These are phyloP conservation scores for Colletotrichum sp. DNA, from an alignment of 2,329 filamentous ascomycete species.

Conservation along the genomic window DNA sequence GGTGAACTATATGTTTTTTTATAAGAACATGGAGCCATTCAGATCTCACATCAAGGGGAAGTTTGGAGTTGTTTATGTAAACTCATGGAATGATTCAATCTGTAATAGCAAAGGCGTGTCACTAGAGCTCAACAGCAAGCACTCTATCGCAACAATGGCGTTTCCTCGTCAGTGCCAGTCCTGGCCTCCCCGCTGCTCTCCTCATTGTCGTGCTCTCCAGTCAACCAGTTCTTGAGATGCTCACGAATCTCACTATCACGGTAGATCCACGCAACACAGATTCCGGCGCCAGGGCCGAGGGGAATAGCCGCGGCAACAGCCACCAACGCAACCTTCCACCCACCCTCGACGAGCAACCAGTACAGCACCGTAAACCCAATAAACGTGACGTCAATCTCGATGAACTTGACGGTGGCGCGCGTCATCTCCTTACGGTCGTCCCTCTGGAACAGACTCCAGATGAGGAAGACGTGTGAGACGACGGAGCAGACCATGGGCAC, in stretches of 20 bases:
- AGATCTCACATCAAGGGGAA: not conserved
- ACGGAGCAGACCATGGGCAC: conserved; percentile 49
- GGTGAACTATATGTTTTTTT: not conserved
- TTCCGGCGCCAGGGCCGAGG: conserved; percentile 42
- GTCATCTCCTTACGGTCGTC: conserved; percentile 58
- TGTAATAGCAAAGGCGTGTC: not conserved
- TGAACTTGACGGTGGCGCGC: conserved; percentile 47
- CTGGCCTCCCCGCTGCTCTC: not conserved
- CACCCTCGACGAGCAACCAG: conserved; percentile 58
- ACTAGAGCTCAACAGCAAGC: fast-evolving
- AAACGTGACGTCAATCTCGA: conserved; percentile 52
- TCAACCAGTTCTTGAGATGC: conserved; percentile 19
- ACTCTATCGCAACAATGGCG: conserved; percentile 31
- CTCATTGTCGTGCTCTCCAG: not conserved
- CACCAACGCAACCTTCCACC: conserved; percentile 42
- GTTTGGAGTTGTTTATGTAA: not conserved
- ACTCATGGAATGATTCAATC: not conserved
- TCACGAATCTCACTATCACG: conserved; percentile 39
- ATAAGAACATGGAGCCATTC: not conserved
- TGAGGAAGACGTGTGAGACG: conserved; percentile 44
- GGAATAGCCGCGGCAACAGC: conserved; percentile 32
- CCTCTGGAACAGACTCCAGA: conserved; percentile 41
- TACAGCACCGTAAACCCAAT: conserved; percentile 54
- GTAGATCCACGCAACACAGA: conserved; percentile 43
- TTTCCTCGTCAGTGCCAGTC: conserved; percentile 32